phyloP scores from a whole-genome alignment of 371 early-diverging fungal genomes.

The Lichtheimia ramosa region DNA sequence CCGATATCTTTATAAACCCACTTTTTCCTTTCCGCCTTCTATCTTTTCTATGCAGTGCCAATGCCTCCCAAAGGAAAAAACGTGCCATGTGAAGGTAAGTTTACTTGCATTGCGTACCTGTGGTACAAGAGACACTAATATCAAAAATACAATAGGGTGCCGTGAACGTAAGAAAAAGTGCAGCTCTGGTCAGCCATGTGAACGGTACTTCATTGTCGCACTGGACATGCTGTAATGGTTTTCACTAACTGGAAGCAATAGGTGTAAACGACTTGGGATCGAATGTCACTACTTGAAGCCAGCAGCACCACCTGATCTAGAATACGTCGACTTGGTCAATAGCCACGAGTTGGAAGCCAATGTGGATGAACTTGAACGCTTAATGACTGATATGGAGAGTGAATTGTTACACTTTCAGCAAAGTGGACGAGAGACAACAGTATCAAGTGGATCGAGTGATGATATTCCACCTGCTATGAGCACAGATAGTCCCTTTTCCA shows the following conservation, averaged over 20 bases:
- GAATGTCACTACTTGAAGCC: slow-evolving; percentile 16
- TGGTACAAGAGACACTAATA: not conserved
- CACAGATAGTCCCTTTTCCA: no score
- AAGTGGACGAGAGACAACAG: no score
- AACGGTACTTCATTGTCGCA: slow-evolving; percentile 25
- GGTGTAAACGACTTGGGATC: slow-evolving; percentile 15
- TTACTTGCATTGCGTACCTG: not conserved
- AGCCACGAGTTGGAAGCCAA: slow-evolving; percentile 9
- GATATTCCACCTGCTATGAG: no score
- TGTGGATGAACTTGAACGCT: slow-evolving; percentile 10
- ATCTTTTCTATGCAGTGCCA: not conserved
- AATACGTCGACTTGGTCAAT: slow-evolving; percentile 10
- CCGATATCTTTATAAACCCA: not conserved
- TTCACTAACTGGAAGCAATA: not conserved
- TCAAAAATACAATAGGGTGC: slow-evolving; percentile 25
- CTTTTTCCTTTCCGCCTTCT: not conserved
- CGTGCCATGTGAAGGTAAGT: slow-evolving; percentile 41
- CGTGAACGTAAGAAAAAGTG: slow-evolving; percentile 51
- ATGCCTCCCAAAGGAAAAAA: slow-evolving; percentile 29
- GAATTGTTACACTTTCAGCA: slow-evolving; percentile 12
- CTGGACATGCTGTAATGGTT: not conserved
- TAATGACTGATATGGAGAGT: slow-evolving; percentile 9
- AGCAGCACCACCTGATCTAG: slow-evolving; percentile 8
- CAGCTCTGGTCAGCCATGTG: slow-evolving; percentile 39
- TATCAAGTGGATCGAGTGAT: no score